These are phyloP conservation scores for Aspergillus sp. DNA, from an alignment of 2,329 filamentous ascomycete genomes.

Conservation along the genomic window DNA sequence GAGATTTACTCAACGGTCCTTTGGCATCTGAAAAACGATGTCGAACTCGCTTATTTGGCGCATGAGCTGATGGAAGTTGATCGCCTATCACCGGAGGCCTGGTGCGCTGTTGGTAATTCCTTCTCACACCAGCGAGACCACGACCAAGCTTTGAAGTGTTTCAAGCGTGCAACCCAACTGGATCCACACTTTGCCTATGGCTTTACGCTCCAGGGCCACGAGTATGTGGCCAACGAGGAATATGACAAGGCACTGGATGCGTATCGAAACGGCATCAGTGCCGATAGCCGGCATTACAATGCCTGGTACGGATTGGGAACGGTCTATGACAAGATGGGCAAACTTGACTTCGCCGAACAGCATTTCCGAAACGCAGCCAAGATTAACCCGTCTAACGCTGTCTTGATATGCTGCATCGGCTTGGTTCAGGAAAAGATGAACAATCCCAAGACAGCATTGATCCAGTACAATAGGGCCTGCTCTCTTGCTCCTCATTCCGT, in stretches of 20 bases:
- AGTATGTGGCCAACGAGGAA: constrained; percentile 93
- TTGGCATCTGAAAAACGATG: constrained; percentile 95
- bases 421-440: constrained; percentile 86
- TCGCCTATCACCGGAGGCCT: constrained; percentile 88
- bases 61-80: constrained; percentile 86
- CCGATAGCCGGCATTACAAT: constrained; percentile 89
- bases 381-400: constrained; percentile 92
- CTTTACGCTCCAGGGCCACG: constrained; percentile 92
- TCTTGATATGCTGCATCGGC: constrained; percentile 89
- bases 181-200: constrained; percentile 91
- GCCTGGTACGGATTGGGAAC: constrained; percentile 89
- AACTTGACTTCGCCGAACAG: constrained; percentile 84
- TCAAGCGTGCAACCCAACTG: constrained; percentile 89
- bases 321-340: constrained; percentile 87
- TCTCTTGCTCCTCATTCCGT: constrained; percentile 78
- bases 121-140: constrained; percentile 91
- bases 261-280: constrained; percentile 81
- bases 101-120: constrained; percentile 93
- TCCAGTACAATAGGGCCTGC: constrained; percentile 79
- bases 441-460: constrained; percentile 73
- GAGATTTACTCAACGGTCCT: constrained; percentile 97
- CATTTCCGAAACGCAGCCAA: constrained; percentile 85
- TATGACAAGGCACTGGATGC: constrained; percentile 90
- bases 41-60: constrained; percentile 85
- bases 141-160: constrained; percentile 90